A percentile compares a stretch with the other conserved stretches of the same genome.
Conservation (phyloP, 495 filamentous ascomycete species). For the Parmelia sp. region DNA sequence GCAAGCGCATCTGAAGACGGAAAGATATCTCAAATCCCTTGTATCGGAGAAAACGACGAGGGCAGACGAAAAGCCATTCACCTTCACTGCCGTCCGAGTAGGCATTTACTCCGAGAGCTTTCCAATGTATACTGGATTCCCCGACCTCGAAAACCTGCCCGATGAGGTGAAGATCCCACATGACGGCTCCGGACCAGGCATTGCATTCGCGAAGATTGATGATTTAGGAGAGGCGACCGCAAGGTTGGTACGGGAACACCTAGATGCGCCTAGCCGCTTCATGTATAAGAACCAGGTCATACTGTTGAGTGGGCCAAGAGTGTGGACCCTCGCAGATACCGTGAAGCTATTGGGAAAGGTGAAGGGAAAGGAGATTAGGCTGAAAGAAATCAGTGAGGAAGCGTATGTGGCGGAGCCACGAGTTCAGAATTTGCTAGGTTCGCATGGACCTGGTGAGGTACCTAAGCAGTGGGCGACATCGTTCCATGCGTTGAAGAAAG, state of each 20-base stretch:
- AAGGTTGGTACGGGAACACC: slow-evolving; percentile 34
- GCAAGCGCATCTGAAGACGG: slow-evolving; percentile 60
- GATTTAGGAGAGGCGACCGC: slow-evolving; percentile 46
- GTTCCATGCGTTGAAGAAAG: slow-evolving; percentile 39
- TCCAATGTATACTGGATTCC: slow-evolving; percentile 63
- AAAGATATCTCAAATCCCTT: slow-evolving; percentile 46
- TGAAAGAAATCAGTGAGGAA: slow-evolving; percentile 36
- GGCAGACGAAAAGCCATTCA: slow-evolving; percentile 25
- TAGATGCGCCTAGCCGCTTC: slow-evolving; percentile 20
- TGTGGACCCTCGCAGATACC: slow-evolving; percentile 37
- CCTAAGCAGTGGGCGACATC: slow-evolving; percentile 35
- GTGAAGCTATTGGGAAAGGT: slow-evolving; percentile 34
- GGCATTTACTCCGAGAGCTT: slow-evolving; percentile 63
- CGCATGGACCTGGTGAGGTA: slow-evolving; percentile 29
- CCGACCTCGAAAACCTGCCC: slow-evolving; percentile 31
- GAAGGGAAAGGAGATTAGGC: slow-evolving; percentile 29
- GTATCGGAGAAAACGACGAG: slow-evolving; percentile 4
- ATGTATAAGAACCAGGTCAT: slow-evolving; percentile 34
- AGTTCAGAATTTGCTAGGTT: slow-evolving; percentile 29
- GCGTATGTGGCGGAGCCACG: slow-evolving; percentile 37
- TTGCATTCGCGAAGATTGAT: slow-evolving; percentile 49
- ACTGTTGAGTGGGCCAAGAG: slow-evolving; percentile 37
- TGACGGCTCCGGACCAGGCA: slow-evolving; percentile 39
- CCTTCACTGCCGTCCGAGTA: slow-evolving; percentile 52
- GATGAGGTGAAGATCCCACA: slow-evolving; percentile 47